Base-by-base conservation (phyloP, 805 yeast species). In the Wickerhamomyces ciferrii region DNA sequence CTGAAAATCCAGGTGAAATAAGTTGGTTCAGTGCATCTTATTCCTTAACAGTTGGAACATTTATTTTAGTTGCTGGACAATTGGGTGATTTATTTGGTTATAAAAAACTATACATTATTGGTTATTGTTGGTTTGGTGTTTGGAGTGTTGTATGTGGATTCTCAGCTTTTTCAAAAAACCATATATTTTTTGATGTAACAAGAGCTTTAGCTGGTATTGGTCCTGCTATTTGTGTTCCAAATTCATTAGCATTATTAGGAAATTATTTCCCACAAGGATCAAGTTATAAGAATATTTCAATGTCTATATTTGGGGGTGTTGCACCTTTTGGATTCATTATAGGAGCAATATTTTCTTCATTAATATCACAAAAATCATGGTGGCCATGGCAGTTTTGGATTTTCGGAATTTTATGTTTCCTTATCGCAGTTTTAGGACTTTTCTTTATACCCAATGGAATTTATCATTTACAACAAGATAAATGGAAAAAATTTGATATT, bases 41-140 rank as follows among this genome's bases (percentile, higher is more conserved):
- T 57, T 78, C 86, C 1, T 62, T 84, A 43, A 76, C 86, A 0
- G 77, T 81, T 4, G 89, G 89, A 4, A 80, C 90, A 0, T 77
- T 83, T 48, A 83, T 84, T 42, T 60, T 84, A 39, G 64, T 79
- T 3, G 73, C 83, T 27, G 90, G 90, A 11, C 68, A 81, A 38
- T 53, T 83, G 29, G 90, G 91, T 29, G 91, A 84, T 55, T 66
- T 83, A 14, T 76, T 75, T 51, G 90, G 90, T 1, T 69, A 81
- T 45, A 78, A 76, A 48, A 61, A 60, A 24, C 57, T 79, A 20
- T 71, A 80, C 46, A 38, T 76, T 1, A 50, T 70, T 3, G 86
- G 89, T 1, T 83, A 81, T 66, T 41, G 60, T 14, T 73, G 83
- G 76, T 62, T 72, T 8, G 54, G 72, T 0, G 24, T 81, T 1